Percentiles rank a stretch among this genome's conserved stretches.
These are phyloP conservation scores for Geranium brycei DNA, from an alignment of 345 rosid genomes.

Conservation along the genomic window DNA sequence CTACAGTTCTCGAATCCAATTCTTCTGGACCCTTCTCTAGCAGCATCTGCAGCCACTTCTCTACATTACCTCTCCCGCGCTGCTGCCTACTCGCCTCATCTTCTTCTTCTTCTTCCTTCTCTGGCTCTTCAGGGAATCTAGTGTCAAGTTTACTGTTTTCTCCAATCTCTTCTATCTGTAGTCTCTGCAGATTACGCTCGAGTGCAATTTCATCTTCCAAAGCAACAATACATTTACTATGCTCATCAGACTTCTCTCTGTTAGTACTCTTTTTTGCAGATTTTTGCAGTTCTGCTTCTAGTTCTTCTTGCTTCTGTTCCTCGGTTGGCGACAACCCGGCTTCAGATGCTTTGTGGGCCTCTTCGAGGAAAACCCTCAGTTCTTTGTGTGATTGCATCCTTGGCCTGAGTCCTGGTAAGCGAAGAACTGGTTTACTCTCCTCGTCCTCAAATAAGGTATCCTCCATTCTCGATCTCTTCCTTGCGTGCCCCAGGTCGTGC, in stretches of 20 bases:
- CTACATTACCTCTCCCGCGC: conserved; percentile 85
- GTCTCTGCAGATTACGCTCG: conserved; percentile 28
- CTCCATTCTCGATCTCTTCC: conserved; percentile 70
- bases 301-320: conserved; percentile 25
- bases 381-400: conserved; percentile 47
- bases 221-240: conserved; percentile 5
- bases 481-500: conserved; percentile 62
- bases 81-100: conserved; percentile 63
- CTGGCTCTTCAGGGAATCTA: conserved; percentile 27
- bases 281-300: conserved; percentile 19
- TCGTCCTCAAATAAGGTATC: conserved; percentile 25
- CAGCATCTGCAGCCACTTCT: conserved; percentile 83
- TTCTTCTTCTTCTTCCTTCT: conserved; percentile 64
- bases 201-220: conserved; percentile 21
- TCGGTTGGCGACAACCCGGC: conserved; percentile 22
- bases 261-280: conserved; percentile 9
- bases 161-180: conserved; percentile 16
- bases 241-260: conserved; percentile 18
- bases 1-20: conserved; percentile 19
- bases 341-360: conserved; percentile 52
- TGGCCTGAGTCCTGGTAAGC: conserved; percentile 52
- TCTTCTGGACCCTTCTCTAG: conserved; percentile 41
- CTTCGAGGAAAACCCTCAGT: conserved; percentile 52
- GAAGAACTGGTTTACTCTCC: conserved; percentile 36
- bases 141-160: conserved; percentile 27